A percentile compares a stretch with the other conserved stretches of the same genome.
phyloP scores from a whole-genome alignment of 345 rosid genomes.

The Aethionema arabicum region DNA sequence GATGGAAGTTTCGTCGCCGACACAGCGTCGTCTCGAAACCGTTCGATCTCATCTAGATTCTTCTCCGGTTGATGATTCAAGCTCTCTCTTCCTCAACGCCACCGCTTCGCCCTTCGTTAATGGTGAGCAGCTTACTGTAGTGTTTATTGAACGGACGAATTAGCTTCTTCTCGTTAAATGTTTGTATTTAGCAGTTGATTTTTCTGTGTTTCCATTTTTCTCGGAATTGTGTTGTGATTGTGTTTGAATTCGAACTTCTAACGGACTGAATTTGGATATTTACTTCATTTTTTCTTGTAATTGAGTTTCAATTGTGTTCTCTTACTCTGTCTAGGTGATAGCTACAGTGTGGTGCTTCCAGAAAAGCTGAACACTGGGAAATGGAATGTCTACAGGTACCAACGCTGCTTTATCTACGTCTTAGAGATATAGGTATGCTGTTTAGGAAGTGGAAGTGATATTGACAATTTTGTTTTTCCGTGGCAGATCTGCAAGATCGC shows the following conservation, averaged over 20 bases:
- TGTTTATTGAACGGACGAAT: neutral
- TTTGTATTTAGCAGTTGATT: neutral
- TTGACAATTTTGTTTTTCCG: neutral
- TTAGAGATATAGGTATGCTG: slow-evolving; percentile 3
- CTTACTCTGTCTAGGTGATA: slow-evolving; percentile 37
- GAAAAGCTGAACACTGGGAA: slow-evolving; percentile 73
- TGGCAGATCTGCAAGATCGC: slow-evolving; percentile 67
- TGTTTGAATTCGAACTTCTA: neutral
- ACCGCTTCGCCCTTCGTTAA: slow-evolving; percentile 46
- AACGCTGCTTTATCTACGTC: neutral
- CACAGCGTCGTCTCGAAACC: slow-evolving; percentile 64
- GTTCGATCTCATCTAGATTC: slow-evolving; percentile 56
- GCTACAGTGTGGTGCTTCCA: slow-evolving; percentile 68
- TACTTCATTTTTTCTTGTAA: neutral
- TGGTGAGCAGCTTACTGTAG: slow-evolving; percentile 32
- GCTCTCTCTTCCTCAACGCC: slow-evolving; percentile 37
- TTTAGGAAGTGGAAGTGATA: slow-evolving; percentile 1
- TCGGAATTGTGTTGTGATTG: neutral
- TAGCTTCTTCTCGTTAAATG: neutral
- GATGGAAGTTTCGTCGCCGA: slow-evolving; percentile 40
- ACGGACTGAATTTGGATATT: slow-evolving; percentile 9
- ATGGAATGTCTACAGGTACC: slow-evolving; percentile 87
- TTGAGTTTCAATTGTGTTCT: neutral
- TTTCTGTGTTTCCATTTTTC: slow-evolving; percentile 2
- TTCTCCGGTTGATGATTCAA: slow-evolving; percentile 29